A percentile compares a stretch with the other conserved stretches of the same genome.
phyloP scores from a whole-genome alignment of 2,329 filamentous ascomycete genomes.

The Penicillium oxalicum region DNA sequence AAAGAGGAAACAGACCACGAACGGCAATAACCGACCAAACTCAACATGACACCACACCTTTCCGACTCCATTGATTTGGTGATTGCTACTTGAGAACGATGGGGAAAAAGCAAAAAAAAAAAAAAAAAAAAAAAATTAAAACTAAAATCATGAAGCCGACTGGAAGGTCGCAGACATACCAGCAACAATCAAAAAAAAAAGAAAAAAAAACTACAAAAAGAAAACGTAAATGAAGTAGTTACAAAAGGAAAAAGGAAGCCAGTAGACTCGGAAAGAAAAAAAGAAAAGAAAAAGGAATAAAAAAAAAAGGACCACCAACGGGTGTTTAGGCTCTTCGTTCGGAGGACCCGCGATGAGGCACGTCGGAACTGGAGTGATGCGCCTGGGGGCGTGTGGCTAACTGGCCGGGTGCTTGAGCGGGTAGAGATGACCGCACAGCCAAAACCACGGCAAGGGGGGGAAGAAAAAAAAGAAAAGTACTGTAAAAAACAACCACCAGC shows the following conservation, averaged over 20 bases:
- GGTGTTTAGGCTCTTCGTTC: too few species aligned
- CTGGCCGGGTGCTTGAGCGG: too few species aligned
- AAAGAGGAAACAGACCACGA: too few species aligned
- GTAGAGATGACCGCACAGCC: too few species aligned
- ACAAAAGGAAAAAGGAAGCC: background rate
- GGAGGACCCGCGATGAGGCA: too few species aligned
- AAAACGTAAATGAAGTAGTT: background rate
- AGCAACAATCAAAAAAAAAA: background rate
- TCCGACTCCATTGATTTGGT: too few species aligned
- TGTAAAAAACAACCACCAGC: too few species aligned
- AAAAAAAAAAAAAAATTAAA: background rate
- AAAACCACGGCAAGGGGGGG: conserved; percentile 1
- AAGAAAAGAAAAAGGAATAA: background rate
- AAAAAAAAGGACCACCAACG: background rate
- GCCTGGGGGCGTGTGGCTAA: too few species aligned
- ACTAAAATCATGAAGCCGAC: background rate
- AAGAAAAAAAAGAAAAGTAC: conserved; percentile 5
- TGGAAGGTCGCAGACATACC: background rate
- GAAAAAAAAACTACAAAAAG: conserved; percentile 4
- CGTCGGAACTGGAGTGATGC: too few species aligned
- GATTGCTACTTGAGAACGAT: too few species aligned
- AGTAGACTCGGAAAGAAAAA: background rate
- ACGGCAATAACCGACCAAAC: too few species aligned
- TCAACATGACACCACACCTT: too few species aligned
- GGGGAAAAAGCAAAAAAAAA: conserved; percentile 1